Conservation (phyloP, 306 rosid genomes). For the Trichosanthes truncata region DNA sequence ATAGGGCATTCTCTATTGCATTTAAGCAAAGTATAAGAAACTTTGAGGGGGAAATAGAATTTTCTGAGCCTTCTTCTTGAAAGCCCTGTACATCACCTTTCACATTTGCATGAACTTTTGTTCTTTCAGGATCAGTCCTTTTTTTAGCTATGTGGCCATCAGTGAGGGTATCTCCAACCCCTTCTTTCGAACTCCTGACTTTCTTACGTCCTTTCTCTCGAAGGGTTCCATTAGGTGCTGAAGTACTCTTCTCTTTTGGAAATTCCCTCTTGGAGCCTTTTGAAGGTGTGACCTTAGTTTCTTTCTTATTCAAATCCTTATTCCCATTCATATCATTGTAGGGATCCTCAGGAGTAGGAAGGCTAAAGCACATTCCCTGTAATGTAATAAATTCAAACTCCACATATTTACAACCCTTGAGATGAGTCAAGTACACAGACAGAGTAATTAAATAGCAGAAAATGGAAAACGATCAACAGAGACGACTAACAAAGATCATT, state of each 20-base stretch:
- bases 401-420: background rate
- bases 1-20: constrained; percentile 62
- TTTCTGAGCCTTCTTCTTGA: constrained; percentile 19
- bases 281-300: constrained; percentile 14
- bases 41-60: constrained; percentile 52
- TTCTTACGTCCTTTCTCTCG: constrained; percentile 12
- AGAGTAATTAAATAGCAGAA: background rate
- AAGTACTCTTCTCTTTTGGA: constrained; percentile 28
- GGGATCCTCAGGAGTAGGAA: constrained; percentile 81
- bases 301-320: constrained; percentile 24
- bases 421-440: background rate
- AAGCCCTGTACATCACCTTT: constrained; percentile 12
- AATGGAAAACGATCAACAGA: background rate
- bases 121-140: constrained; percentile 14
- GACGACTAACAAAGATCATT: background rate
- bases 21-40: constrained; percentile 68
- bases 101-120: constrained; percentile 18
- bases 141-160: constrained; percentile 9
- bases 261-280: constrained; percentile 17
- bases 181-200: constrained; percentile 15
- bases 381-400: constrained; percentile 11
- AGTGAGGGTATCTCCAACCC: background rate
- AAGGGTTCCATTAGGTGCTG: constrained; percentile 10
- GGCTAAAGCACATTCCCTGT: constrained; percentile 95
- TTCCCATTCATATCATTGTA: constrained; percentile 63